Conservation (phyloP, 106 monocot genomes). For the Allium sativum region DNA sequence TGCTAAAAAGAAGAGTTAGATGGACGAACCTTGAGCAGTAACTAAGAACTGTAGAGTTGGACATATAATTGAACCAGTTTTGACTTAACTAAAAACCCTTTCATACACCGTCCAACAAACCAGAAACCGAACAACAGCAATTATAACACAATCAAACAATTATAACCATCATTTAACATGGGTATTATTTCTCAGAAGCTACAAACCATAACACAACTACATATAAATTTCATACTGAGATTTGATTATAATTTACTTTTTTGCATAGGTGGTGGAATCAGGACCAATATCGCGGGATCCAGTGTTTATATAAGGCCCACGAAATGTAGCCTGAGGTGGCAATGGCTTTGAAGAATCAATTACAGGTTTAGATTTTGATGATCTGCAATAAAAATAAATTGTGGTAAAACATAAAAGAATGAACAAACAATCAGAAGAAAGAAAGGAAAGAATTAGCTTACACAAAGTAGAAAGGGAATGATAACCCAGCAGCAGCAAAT, state of each 20-base stretch:
- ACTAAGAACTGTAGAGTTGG: too few species aligned
- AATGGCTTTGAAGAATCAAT: constrained; percentile 93
- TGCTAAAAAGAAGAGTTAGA: too few species aligned
- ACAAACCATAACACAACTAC: too few species aligned
- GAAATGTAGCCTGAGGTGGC: constrained; percentile 91
- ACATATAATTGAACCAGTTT: too few species aligned
- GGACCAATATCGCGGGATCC: constrained; percentile 96
- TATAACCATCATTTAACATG: too few species aligned
- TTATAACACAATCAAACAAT: too few species aligned
- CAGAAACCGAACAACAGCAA: too few species aligned
- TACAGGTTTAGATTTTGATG: constrained; percentile 56
- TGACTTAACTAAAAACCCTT: too few species aligned
- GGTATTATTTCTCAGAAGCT: too few species aligned
- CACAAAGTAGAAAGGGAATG: constrained; percentile 80
- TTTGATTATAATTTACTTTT: constrained; percentile 20
- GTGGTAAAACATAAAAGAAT: neutral
- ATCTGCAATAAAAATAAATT: constrained; percentile 31
- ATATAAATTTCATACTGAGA: too few species aligned
- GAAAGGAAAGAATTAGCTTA: constrained; percentile 16
- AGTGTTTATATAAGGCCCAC: constrained; percentile 88
- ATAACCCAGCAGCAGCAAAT: constrained; percentile 65
- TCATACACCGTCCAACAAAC: too few species aligned
- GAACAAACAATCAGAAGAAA: neutral
- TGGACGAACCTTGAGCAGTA: too few species aligned
- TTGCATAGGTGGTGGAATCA: constrained; percentile 45